Percentiles rank a stretch among this genome's conserved stretches.
phyloP scores from a whole-genome alignment of 768 basidiomycete species.

The Hypholoma sublateritium region DNA sequence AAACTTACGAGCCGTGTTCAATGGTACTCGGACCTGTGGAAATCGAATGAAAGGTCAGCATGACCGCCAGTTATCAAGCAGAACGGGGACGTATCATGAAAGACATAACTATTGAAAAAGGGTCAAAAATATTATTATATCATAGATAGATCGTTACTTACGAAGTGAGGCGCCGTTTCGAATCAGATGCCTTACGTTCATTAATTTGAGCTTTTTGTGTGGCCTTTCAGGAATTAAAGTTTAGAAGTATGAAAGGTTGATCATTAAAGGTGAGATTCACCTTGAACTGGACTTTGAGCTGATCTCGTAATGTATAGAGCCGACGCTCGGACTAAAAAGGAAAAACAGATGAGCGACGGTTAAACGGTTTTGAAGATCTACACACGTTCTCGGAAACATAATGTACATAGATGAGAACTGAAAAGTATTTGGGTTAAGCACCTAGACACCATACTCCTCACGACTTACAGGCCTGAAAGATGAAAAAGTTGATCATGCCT shows the following conservation, averaged over 20 bases:
- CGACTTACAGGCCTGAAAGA: constrained; percentile 70
- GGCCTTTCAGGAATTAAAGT: constrained; percentile 35
- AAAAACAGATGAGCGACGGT: neutral
- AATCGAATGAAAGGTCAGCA: constrained; percentile 15
- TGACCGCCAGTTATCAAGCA: neutral
- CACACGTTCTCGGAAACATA: constrained; percentile 63
- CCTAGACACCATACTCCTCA: neutral
- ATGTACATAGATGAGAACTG: constrained; percentile 76
- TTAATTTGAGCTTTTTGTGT: constrained; percentile 77
- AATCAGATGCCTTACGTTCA: constrained; percentile 74
- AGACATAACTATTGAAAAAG: constrained; percentile 54
- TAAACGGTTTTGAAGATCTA: neutral
- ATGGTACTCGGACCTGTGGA: constrained; percentile 74
- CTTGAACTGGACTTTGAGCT: constrained; percentile 73
- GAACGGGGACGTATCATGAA: constrained; percentile 62
- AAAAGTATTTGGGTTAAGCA: constrained; percentile 19
- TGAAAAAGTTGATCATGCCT: constrained; percentile 69
- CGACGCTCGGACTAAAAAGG: constrained; percentile 59
- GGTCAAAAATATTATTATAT: neutral
- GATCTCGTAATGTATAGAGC: constrained; percentile 67
- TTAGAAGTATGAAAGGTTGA: neutral
- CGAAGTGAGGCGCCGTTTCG: constrained; percentile 80
- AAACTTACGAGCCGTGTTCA: constrained; percentile 68
- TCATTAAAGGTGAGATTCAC: constrained; percentile 18
- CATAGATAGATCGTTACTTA: constrained; percentile 34